phyloP scores from a whole-genome alignment of 441 rosid species.

The Theobroma grandiflorum region DNA sequence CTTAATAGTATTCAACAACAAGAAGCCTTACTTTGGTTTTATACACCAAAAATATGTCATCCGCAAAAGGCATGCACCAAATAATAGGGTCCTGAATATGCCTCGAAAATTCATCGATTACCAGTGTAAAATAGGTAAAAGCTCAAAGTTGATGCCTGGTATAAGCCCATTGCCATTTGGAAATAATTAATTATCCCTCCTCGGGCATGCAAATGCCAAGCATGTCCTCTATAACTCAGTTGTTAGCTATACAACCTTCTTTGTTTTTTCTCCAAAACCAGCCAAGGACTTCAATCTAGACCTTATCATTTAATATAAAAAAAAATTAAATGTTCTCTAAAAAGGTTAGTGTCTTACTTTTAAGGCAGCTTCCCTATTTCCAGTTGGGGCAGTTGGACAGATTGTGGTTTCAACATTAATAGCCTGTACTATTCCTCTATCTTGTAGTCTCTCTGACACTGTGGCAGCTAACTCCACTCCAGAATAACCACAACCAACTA shows the following conservation, averaged over 20 bases:
- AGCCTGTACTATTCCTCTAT: slow-evolving; percentile 79
- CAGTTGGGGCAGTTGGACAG: slow-evolving; percentile 81
- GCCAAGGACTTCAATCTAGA: neutral
- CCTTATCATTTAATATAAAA: neutral
- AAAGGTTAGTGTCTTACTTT: slow-evolving; percentile 55
- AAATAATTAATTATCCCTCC: neutral
- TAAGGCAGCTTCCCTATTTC: slow-evolving; percentile 89
- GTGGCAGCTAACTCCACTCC: slow-evolving; percentile 98
- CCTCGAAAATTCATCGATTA: slow-evolving; percentile 8
- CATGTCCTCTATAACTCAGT: neutral
- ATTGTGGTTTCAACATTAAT: slow-evolving; percentile 80
- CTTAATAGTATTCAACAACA: neutral
- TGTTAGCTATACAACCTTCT: neutral
- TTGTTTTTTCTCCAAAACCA: neutral
- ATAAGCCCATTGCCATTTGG: slow-evolving; percentile 5
- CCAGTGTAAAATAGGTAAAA: neutral
- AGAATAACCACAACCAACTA: slow-evolving; percentile 95
- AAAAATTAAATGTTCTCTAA: slow-evolving; percentile 13
- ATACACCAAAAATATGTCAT: neutral
- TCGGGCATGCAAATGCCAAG: neutral
- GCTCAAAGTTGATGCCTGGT: neutral
- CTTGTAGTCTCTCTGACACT: slow-evolving; percentile 84
- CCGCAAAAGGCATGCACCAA: slow-evolving; percentile 10
- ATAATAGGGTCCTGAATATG: neutral
- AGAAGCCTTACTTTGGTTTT: neutral